Evolutionary conservation across 148 eudicot species (phyloP).

Genomic region (Silene uniflora): DNA sequence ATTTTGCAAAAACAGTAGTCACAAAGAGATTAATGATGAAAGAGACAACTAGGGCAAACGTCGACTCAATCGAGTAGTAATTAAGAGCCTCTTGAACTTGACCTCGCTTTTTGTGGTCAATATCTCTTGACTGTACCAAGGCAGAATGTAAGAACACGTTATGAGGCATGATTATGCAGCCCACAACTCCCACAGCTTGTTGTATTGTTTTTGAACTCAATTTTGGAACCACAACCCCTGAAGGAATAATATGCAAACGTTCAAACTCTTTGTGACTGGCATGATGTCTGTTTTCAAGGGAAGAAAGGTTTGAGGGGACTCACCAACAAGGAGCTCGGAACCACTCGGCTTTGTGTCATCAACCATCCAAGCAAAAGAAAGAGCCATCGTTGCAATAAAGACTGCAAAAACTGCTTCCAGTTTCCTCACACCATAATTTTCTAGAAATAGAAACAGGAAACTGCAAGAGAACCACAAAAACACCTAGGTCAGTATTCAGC

Average conservation of each 20-base stretch:
- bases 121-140: constrained; percentile 73
- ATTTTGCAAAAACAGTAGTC: constrained; percentile 85
- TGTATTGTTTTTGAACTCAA: constrained; percentile 60
- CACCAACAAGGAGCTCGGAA: constrained; percentile 66
- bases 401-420: constrained; percentile 77
- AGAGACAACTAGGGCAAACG: constrained; percentile 55
- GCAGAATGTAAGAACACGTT: constrained; percentile 88
- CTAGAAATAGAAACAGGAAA: constrained; percentile 72
- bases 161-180: constrained; percentile 88
- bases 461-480: constrained; percentile 35
- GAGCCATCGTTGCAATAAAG: constrained; percentile 71
- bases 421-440: constrained; percentile 90
- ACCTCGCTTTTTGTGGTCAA: constrained; percentile 58
- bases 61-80: constrained; percentile 76
- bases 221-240: constrained; percentile 77
- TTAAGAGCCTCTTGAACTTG: constrained; percentile 78
- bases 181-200: constrained; percentile 82
- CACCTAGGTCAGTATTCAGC: constrained; percentile 8
- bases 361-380: constrained; percentile 92
- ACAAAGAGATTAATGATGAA: constrained; percentile 73
- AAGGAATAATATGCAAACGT: constrained; percentile 15
- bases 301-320: background rate
- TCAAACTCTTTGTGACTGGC: constrained; percentile 1
- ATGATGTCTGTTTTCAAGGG: background rate
- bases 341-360: constrained; percentile 72